Base-by-base conservation (phyloP, 2,329 filamentous ascomycete species). In the Chlorencoelia australis region DNA sequence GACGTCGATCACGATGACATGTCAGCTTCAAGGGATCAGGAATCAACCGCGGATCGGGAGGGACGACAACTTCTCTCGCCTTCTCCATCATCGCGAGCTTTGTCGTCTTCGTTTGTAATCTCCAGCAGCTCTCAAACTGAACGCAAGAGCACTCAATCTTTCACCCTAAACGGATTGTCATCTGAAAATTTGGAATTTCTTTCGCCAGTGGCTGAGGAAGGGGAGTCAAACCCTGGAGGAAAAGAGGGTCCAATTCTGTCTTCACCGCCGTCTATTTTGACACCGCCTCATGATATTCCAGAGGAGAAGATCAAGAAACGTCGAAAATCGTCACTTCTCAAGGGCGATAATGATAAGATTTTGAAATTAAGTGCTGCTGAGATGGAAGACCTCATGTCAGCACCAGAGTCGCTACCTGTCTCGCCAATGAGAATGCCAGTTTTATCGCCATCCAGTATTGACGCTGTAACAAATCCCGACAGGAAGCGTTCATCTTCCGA, bases 361-460 rank as follows among this genome's bases (percentile, higher is more conserved):
- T 65, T 69, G 37, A 67, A 71, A 24, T 60, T 79, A 17, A 75
- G 73, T 0, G 69, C 69, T 6, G 68, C 64, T 24, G 70, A 75
- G 48, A 75, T 79, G 52, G 67, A 73, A 35, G 68, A 73, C 41
- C 57, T 79, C 40, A 67, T 70, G 10, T 67, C 65, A 18, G 65
- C 69, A 2, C 71, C 72, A 5, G 70, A 74, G 18, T 77, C 73
- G 1, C 58, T 79, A 2, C 74, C 75, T 9, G 55, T 69, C 2
- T 55, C 66, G 10, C 56, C 67, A 3, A 52, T 56, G 14, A 42
- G 40, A 21, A 16, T 44, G n/a, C 16, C 51, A 32, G 8, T 48
- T 11, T 40, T 43, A 39, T 29, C 49, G 40, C 41, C 47, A 53
- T 48, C 58, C 44, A 55, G 60, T 48, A 53, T 59, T 40, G 35